phyloP scores from a whole-genome alignment of 164 flowering plant species.

The Tinospora cordifolia region DNA sequence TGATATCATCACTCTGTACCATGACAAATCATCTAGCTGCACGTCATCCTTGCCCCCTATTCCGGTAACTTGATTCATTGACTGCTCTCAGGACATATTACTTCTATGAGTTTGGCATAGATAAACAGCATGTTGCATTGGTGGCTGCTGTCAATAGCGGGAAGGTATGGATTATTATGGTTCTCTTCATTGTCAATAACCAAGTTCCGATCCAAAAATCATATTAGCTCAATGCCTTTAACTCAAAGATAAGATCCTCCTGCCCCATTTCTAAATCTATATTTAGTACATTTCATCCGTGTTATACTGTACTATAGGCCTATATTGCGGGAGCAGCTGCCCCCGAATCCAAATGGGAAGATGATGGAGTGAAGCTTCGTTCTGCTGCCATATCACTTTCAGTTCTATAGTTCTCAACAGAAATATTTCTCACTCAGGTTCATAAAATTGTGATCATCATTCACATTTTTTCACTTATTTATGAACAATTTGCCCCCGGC shows the following conservation, averaged over 20 bases:
- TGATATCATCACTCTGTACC: not conserved
- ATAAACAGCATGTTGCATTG: conserved; percentile 66
- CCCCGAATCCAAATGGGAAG: conserved; percentile 70
- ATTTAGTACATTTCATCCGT: not conserved
- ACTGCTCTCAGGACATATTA: conserved; percentile 66
- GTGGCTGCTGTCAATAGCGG: conserved; percentile 79
- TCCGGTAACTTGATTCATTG: not conserved
- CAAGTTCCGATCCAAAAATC: not conserved
- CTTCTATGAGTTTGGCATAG: conserved; percentile 76
- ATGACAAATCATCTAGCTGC: not conserved
- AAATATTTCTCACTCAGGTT: not conserved
- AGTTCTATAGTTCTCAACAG: conserved; percentile 33
- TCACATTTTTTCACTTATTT: not conserved
- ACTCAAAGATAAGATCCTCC: not conserved
- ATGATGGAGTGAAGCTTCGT: conserved; percentile 79
- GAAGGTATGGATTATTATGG: conserved; percentile 38
- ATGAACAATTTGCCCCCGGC: too few relatives aligned
- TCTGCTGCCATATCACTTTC: conserved; percentile 89
- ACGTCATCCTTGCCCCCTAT: not conserved
- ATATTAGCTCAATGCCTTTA: not conserved
- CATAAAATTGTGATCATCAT: not conserved
- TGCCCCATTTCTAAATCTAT: not conserved
- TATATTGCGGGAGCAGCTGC: conserved; percentile 83
- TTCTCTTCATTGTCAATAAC: too few relatives aligned
- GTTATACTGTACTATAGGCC: conserved; percentile 38